Conservation (phyloP, 768 basidiomycete genomes). For the Mycena kentingensis region DNA sequence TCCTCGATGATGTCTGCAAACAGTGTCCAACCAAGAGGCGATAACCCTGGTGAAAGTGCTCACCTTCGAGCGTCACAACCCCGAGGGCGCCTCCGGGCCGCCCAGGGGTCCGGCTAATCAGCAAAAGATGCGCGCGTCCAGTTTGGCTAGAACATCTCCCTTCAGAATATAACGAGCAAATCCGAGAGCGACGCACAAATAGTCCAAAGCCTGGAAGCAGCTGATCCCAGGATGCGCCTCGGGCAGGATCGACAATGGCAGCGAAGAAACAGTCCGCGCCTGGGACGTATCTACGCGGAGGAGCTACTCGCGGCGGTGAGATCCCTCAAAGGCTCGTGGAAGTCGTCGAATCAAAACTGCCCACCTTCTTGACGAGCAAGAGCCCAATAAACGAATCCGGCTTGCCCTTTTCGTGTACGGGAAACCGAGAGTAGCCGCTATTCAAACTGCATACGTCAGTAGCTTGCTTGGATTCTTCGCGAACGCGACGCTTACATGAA, state of each 20-base stretch:
- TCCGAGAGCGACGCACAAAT: conserved; percentile 79
- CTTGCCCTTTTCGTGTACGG: conserved; percentile 57
- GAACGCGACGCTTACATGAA: neutral
- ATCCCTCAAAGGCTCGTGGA: too few species aligned
- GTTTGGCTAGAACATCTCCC: conserved; percentile 78
- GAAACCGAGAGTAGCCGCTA: conserved; percentile 70
- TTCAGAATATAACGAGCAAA: too few species aligned
- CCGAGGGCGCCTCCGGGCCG: conserved; percentile 85
- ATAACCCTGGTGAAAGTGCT: conserved; percentile 7
- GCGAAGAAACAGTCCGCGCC: conserved; percentile 69
- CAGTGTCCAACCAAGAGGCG: neutral
- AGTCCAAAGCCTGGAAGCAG: conserved; percentile 93
- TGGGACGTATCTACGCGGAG: conserved; percentile 85
- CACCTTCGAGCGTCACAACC: conserved; percentile 86
- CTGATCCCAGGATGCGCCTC: conserved; percentile 89
- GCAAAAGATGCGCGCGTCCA: conserved; percentile 87
- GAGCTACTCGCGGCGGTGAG: conserved; percentile 59
- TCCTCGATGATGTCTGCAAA: conserved; percentile 78
- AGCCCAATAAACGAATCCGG: conserved; percentile 61
- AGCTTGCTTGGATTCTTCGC: conserved; percentile 3
- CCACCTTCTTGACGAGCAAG: conserved; percentile 63
- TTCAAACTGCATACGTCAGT: conserved; percentile 4
- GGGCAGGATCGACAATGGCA: conserved; percentile 81
- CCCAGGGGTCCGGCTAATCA: conserved; percentile 86
- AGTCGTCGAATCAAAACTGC: neutral